Percentiles rank a stretch among this genome's conserved stretches.
Conservation (phyloP, 805 yeast species). For the Kluyveromyces dobzhanskii region DNA sequence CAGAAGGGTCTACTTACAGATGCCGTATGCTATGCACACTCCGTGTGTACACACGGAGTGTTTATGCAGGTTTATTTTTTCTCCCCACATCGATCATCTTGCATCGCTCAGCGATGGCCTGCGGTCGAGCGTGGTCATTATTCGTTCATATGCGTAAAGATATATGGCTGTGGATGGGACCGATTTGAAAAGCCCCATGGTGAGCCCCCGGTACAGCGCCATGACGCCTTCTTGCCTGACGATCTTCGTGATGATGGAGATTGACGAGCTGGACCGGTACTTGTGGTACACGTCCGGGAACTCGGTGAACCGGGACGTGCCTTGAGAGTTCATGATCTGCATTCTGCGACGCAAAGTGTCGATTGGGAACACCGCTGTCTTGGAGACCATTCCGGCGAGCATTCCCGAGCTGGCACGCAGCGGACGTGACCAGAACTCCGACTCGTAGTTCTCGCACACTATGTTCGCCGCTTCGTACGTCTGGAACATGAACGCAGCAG, state of each 20-base stretch:
- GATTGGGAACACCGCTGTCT: constrained; percentile 71
- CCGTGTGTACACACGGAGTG: too few species aligned
- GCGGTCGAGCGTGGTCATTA: not conserved
- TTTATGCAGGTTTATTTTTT: too few species aligned
- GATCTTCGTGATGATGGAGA: constrained; percentile 32
- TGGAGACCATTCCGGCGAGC: constrained; percentile 68
- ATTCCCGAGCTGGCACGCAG: constrained; percentile 58
- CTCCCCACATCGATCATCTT: too few species aligned
- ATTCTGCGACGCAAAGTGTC: constrained; percentile 74
- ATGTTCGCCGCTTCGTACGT: constrained; percentile 41
- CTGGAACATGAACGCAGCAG: constrained; percentile 70
- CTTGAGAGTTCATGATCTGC: constrained; percentile 42
- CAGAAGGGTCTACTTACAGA: too few species aligned
- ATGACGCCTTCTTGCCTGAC: constrained; percentile 46
- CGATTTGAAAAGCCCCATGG: constrained; percentile 62
- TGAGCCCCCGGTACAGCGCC: constrained; percentile 70
- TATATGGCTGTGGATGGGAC: constrained; percentile 73
- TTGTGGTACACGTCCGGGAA: constrained; percentile 13
- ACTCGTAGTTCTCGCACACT: constrained; percentile 32
- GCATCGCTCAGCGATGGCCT: not conserved
- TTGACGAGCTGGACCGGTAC: constrained; percentile 17
- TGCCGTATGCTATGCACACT: too few species aligned
- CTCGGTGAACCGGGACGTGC: constrained; percentile 14
- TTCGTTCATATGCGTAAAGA: constrained; percentile 51
- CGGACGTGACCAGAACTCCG: constrained; percentile 7